These are phyloP conservation scores for Metschnikowia baotianmanensis DNA, from an alignment of 805 yeast genomes.

Conservation along the genomic window DNA sequence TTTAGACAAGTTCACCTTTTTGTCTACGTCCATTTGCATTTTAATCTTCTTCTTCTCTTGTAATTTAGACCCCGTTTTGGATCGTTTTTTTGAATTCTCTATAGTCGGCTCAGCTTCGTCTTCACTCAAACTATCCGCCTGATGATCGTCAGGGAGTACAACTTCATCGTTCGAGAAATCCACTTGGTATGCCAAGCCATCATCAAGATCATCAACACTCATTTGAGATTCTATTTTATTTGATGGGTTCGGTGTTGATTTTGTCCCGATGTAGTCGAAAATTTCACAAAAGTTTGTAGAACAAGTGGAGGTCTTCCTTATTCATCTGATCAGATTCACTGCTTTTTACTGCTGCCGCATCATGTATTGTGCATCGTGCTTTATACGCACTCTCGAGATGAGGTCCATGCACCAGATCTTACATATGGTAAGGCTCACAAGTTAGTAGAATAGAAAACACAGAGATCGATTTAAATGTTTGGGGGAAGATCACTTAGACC, in stretches of 20 bases:
- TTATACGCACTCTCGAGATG: conserved; percentile 11
- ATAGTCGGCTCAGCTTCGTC: conserved; percentile 10
- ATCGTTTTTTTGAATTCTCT: conserved; percentile 23
- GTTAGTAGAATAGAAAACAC: too few species aligned
- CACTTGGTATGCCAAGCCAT: conserved; percentile 64
- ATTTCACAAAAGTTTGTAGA: too few species aligned
- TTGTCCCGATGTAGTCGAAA: too few species aligned
- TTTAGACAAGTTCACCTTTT: conserved; percentile 53
- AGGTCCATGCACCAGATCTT: conserved; percentile 2
- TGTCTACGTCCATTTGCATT: conserved; percentile 60
- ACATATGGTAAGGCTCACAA: too few species aligned
- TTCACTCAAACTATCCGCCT: conserved; percentile 6
- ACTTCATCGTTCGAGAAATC: conserved; percentile 27
- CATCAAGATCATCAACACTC: conserved; percentile 69
- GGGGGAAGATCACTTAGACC: neutral
- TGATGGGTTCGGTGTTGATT: neutral
- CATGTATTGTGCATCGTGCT: neutral
- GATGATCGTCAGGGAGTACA: conserved; percentile 5
- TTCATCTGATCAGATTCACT: too few species aligned
- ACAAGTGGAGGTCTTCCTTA: too few species aligned
- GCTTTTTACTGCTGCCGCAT: neutral
- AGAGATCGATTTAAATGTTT: neutral
- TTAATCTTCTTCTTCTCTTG: conserved; percentile 63
- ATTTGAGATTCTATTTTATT: conserved; percentile 1
- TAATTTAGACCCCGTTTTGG: conserved; percentile 40